A percentile compares a stretch with the other conserved stretches of the same genome.
Conservation (phyloP, 176 grass and related monocot species). For the Juncus inflexus region DNA sequence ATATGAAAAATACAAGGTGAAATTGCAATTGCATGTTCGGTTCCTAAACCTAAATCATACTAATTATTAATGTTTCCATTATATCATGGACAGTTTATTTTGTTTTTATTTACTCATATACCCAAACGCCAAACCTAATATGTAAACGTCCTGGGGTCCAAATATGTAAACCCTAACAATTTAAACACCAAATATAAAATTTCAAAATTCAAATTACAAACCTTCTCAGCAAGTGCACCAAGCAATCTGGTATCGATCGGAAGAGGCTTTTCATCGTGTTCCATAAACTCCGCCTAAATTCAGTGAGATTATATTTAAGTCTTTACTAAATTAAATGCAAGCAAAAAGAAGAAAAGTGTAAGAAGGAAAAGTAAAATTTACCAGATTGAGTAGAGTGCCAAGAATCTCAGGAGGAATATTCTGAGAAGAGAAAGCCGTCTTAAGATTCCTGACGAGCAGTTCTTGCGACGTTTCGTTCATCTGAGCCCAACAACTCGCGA, state of each 20-base stretch:
- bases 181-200: too few species aligned
- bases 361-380: constrained; percentile 27
- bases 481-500: constrained; percentile 97
- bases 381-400: constrained; percentile 89
- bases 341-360: constrained; percentile 1
- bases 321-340: too few species aligned
- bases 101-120: too few species aligned
- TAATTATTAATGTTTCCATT: constrained; percentile 20
- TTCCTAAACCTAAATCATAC: too few species aligned
- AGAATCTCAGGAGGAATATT: constrained; percentile 98
- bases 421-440: constrained; percentile 97
- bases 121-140: too few species aligned
- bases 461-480: constrained; percentile 95
- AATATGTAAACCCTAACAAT: too few species aligned
- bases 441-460: constrained; percentile 91
- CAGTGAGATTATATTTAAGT: too few species aligned
- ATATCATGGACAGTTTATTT: too few species aligned
- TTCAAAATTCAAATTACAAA: constrained; percentile 19
- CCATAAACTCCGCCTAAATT: constrained; percentile 99
- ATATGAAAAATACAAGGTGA: too few species aligned
- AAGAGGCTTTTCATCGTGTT: constrained; percentile 98
- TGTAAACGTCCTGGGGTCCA: too few species aligned
- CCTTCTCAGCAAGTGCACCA: constrained; percentile 99
- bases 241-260: constrained; percentile 96
- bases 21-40: too few species aligned